phyloP scores from a whole-genome alignment of 2,329 filamentous ascomycete species.

The Aspergillus ustus region DNA sequence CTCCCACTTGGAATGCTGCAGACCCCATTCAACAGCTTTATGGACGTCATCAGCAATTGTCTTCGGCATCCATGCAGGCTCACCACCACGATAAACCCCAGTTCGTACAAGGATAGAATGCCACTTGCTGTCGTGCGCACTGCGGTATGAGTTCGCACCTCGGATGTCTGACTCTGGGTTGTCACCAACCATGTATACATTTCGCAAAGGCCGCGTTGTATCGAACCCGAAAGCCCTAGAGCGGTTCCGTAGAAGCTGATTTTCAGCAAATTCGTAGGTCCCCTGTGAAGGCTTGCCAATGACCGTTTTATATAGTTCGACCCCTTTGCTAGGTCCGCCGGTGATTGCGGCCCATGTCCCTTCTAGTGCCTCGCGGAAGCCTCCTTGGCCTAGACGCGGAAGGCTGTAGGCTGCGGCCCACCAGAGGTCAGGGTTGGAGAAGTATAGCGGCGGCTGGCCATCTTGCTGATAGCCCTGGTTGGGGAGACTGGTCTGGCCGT shows the following conservation, averaged over 20 bases:
- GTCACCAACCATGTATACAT: constrained; percentile 93
- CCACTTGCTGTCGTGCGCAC: constrained; percentile 73
- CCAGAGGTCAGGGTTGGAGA: constrained; percentile 86
- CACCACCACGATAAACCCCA: constrained; percentile 69
- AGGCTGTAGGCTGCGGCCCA: constrained; percentile 87
- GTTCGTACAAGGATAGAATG: constrained; percentile 76
- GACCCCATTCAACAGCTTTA: constrained; percentile 76
- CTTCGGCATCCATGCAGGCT: constrained; percentile 66
- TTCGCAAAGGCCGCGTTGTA: constrained; percentile 58
- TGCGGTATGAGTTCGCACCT: constrained; percentile 78
- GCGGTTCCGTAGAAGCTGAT: constrained; percentile 68
- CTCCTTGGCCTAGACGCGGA: constrained; percentile 87
- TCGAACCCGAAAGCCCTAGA: constrained; percentile 50
- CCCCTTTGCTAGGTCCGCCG: constrained; percentile 56
- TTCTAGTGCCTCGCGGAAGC: constrained; percentile 79
- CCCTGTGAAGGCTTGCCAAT: constrained; percentile 81
- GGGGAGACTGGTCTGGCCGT: constrained; percentile 66
- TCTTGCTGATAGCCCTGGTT: constrained; percentile 83
- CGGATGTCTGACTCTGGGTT: constrained; percentile 89
- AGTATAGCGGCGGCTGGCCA: constrained; percentile 79
- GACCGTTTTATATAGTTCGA: constrained; percentile 64
- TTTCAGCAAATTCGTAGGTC: constrained; percentile 86
- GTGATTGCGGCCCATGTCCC: constrained; percentile 80
- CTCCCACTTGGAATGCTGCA: constrained; percentile 58
- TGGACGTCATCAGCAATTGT: constrained; percentile 75